Conservation (phyloP, 176 grass and related monocot species). For the Cymbopogon citratus region DNA sequence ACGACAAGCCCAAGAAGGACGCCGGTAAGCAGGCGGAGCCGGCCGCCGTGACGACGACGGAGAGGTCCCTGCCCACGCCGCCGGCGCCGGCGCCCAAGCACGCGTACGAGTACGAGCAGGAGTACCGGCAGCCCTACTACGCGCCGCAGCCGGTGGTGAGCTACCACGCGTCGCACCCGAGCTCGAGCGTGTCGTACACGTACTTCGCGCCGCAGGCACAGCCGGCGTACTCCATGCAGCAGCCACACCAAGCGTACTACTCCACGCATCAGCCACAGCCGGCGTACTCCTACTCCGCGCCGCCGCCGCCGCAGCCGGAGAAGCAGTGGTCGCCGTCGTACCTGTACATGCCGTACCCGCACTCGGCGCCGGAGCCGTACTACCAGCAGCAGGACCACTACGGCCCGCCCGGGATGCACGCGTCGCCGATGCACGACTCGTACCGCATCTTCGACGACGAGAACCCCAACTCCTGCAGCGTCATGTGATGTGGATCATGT, state of each 20-base stretch:
- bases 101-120: not conserved
- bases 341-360: slow-evolving; percentile 40
- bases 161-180: slow-evolving; percentile 57
- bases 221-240: slow-evolving; percentile 24
- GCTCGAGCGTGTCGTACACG: slow-evolving; percentile 51
- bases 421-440: slow-evolving; percentile 33
- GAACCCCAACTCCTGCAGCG: slow-evolving; percentile 65
- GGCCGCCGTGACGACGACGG: not conserved
- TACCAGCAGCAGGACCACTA: slow-evolving; percentile 32
- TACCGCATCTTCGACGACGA: slow-evolving; percentile 73
- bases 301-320: not conserved
- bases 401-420: slow-evolving; percentile 38
- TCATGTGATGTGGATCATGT: slow-evolving; percentile 41
- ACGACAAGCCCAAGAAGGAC: not conserved
- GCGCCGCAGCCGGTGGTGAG: slow-evolving; percentile 56
- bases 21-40: not conserved
- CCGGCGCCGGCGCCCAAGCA: not conserved
- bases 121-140: slow-evolving; percentile 9
- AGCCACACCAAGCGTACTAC: slow-evolving; percentile 22
- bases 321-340: slow-evolving; percentile 48
- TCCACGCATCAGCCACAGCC: slow-evolving; percentile 25
- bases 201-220: slow-evolving; percentile 46
- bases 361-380: slow-evolving; percentile 21
- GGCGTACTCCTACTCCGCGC: not conserved
- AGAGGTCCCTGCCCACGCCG: slow-evolving; percentile 14